phyloP scores from a whole-genome alignment of 2,329 filamentous ascomycete species.

The Fusarium keratoplasticum region DNA sequence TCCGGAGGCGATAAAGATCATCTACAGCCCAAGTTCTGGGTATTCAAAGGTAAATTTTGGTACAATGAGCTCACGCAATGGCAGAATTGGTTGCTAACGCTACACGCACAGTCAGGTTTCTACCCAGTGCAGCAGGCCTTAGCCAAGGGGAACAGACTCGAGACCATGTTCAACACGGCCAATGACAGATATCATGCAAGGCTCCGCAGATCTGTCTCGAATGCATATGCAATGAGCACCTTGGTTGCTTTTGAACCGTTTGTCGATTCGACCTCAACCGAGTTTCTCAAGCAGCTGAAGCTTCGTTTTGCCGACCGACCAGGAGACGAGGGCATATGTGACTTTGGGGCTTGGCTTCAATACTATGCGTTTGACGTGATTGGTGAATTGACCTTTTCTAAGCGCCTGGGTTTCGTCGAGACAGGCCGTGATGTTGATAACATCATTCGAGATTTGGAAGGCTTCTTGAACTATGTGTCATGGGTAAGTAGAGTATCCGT shows the following conservation, averaged over 20 bases:
- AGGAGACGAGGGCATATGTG: constrained; percentile 39
- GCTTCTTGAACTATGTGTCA: constrained; percentile 75
- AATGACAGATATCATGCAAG: constrained; percentile 55
- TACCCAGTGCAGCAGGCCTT: constrained; percentile 46
- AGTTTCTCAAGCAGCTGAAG: constrained; percentile 27
- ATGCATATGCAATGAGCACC: constrained; percentile 54
- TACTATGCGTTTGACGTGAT: constrained; percentile 87
- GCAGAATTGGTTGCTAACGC: neutral
- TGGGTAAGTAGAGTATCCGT: constrained; percentile 57
- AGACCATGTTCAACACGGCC: constrained; percentile 51
- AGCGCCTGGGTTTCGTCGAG: constrained; percentile 79
- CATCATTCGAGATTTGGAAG: constrained; percentile 72
- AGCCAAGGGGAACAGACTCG: constrained; percentile 42
- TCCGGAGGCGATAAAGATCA: constrained; percentile 1
- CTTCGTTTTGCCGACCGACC: constrained; percentile 1
- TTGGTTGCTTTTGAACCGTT: constrained; percentile 53
- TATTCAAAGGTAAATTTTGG: constrained; percentile 5
- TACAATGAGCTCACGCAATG: neutral
- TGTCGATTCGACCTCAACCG: constrained; percentile 47
- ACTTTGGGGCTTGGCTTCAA: constrained; percentile 79
- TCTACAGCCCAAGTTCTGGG: constrained; percentile 15
- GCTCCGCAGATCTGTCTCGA: constrained; percentile 53
- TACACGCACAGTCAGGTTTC: constrained; percentile 33
- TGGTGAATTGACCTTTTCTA: constrained; percentile 79
- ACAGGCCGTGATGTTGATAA: constrained; percentile 78